Conservation (phyloP, 2,329 filamentous ascomycete species). For the Neurospora sp. region DNA sequence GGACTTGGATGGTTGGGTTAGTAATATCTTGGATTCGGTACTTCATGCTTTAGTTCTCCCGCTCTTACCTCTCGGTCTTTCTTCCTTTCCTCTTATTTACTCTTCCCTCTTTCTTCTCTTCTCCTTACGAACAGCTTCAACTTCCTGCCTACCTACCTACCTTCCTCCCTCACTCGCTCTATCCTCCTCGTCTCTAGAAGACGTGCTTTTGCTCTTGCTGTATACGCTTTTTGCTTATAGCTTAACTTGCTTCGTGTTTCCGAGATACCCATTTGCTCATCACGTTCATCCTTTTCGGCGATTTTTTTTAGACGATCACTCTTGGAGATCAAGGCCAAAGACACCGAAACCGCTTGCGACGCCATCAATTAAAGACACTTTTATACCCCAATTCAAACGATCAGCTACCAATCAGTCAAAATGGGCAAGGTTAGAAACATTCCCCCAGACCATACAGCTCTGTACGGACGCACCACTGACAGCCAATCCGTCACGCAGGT, state of each 20-base stretch:
- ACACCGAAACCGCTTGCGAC: not conserved
- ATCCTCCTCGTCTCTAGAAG: not conserved
- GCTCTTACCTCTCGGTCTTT: not conserved
- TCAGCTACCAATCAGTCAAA: slow-evolving; percentile 5
- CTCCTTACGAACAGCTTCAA: not conserved
- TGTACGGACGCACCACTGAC: not conserved
- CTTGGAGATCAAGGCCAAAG: not conserved
- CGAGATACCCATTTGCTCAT: not conserved
- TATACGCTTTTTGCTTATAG: not conserved
- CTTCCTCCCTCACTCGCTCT: not conserved
- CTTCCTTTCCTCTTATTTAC: not conserved
- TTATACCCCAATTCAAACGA: not conserved
- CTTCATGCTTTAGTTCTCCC: not conserved
- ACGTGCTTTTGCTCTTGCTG: not conserved
- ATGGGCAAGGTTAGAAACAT: slow-evolving; percentile 12
- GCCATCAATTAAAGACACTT: not conserved
- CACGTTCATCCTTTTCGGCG: not conserved
- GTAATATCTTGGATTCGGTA: not conserved
- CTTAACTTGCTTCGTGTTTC: not conserved
- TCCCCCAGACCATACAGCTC: not conserved
- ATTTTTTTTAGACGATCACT: not conserved
- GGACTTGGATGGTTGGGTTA: not conserved
- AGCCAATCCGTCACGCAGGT: slow-evolving; percentile 34
- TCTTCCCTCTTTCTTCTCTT: not conserved
- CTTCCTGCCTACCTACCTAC: not conserved